Evolutionary conservation across 2,329 filamentous ascomycete species (phyloP).

Genomic region (Alternaria triticimaculans): DNA sequence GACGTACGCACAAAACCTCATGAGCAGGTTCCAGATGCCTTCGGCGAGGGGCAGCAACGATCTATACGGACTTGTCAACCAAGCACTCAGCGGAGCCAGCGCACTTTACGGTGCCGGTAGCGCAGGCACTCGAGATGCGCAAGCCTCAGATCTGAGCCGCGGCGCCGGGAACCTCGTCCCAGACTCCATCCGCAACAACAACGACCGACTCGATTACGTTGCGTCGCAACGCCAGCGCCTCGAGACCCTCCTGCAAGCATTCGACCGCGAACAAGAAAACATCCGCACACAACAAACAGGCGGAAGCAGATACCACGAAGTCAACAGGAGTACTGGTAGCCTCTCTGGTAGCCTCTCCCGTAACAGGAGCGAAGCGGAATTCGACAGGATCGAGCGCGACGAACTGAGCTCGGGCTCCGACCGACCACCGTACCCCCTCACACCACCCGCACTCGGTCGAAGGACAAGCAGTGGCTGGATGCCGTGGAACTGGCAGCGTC

Average conservation of each 20-base stretch:
- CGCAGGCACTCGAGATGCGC: slow-evolving; percentile 45
- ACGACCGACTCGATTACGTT: slow-evolving; percentile 77
- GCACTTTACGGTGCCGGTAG: slow-evolving; percentile 49
- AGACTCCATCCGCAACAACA: slow-evolving; percentile 66
- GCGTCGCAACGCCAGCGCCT: slow-evolving; percentile 80
- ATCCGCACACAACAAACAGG: slow-evolving; percentile 53
- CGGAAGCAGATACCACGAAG: slow-evolving; percentile 56
- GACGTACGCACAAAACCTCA: slow-evolving; percentile 78
- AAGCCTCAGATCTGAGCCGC: slow-evolving; percentile 60
- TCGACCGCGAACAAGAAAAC: slow-evolving; percentile 78
- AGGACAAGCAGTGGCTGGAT: slow-evolving; percentile 54
- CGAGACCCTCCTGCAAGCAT: slow-evolving; percentile 73
- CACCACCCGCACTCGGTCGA: slow-evolving; percentile 40
- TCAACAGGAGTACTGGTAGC: slow-evolving; percentile 18
- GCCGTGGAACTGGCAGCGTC: slow-evolving; percentile 57
- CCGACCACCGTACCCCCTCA: slow-evolving; percentile 49
- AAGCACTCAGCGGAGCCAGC: slow-evolving; percentile 71
- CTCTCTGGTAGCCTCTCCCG: slow-evolving; percentile 67
- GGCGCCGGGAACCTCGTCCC: slow-evolving; percentile 71
- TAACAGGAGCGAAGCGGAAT: slow-evolving; percentile 85
- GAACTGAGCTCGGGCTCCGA: slow-evolving; percentile 61
- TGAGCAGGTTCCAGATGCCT: slow-evolving; percentile 86
- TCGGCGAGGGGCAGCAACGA: slow-evolving; percentile 70
- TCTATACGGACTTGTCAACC: slow-evolving; percentile 78
- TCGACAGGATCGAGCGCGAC: slow-evolving; percentile 80